A percentile compares a stretch with the other conserved stretches of the same genome.
phyloP scores from a whole-genome alignment of 768 basidiomycete genomes.

The Pholiota microspora region DNA sequence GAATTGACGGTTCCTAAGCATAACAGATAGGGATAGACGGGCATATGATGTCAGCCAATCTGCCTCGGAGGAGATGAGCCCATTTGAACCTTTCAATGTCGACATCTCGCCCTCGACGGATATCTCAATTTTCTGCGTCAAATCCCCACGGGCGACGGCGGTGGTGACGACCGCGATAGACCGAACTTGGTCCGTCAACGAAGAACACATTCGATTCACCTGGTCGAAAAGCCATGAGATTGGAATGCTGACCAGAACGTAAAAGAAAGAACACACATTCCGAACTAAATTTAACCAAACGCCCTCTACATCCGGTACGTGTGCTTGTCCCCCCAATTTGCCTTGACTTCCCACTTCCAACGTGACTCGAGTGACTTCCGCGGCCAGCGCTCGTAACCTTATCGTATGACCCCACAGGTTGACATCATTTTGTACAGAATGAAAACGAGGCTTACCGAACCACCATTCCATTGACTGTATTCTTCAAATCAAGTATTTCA shows the following conservation, averaged over 20 bases:
- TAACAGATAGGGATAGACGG: background rate
- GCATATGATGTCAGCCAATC: background rate
- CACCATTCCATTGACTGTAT: slow-evolving; percentile 61
- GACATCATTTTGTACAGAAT: background rate
- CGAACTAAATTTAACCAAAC: slow-evolving; percentile 83
- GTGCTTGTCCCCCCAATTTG: slow-evolving; percentile 84
- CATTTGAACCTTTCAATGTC: slow-evolving; percentile 57
- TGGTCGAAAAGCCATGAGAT: slow-evolving; percentile 16
- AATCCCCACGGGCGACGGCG: slow-evolving; percentile 86
- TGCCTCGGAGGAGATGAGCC: slow-evolving; percentile 3
- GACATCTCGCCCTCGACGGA: slow-evolving; percentile 85
- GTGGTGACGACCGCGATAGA: slow-evolving; percentile 85
- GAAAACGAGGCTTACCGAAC: slow-evolving; percentile 34
- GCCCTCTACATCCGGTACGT: slow-evolving; percentile 89
- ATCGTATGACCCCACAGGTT: background rate
- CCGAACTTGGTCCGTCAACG: slow-evolving; percentile 77
- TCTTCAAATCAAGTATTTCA: slow-evolving; percentile 83
- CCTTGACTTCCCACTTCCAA: slow-evolving; percentile 87
- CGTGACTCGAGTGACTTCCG: slow-evolving; percentile 83
- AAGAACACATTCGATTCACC: slow-evolving; percentile 83
- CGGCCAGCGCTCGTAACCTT: slow-evolving; percentile 62
- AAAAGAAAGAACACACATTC: slow-evolving; percentile 45
- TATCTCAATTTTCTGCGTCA: slow-evolving; percentile 92
- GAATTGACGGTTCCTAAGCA: slow-evolving; percentile 70
- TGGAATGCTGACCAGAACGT: background rate